A percentile compares a stretch with the other conserved stretches of the same genome.
Evolutionary conservation across 768 basidiomycete species (phyloP).

Genomic region (Leccinum uliginosum): DNA sequence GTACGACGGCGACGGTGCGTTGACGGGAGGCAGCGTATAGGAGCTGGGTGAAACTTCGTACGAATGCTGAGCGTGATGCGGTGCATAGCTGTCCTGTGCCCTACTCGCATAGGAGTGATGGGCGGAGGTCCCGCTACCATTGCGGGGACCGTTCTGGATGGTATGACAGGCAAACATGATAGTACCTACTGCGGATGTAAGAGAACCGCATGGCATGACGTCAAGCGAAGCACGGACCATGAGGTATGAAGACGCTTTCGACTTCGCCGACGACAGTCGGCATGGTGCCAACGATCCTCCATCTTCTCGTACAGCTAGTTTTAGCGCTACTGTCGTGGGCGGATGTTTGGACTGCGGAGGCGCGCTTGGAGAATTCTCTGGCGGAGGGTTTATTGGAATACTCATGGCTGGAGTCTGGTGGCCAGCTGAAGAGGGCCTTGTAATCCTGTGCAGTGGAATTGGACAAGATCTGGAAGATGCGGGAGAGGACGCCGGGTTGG

Average conservation of each 20-base stretch:
- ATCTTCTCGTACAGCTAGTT: slow-evolving; percentile 83
- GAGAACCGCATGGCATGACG: slow-evolving; percentile 33
- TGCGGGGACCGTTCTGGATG: slow-evolving; percentile 26
- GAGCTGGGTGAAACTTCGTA: slow-evolving; percentile 27
- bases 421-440: slow-evolving; percentile 69
- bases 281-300: slow-evolving; percentile 68
- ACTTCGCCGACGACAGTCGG: slow-evolving; percentile 59
- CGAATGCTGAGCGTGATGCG: slow-evolving; percentile 22
- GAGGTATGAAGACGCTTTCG: slow-evolving; percentile 87
- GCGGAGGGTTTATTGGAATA: slow-evolving; percentile 39
- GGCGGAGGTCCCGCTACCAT: slow-evolving; percentile 13
- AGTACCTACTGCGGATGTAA: slow-evolving; percentile 24
- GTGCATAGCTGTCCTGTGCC: slow-evolving; percentile 24
- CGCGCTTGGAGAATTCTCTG: slow-evolving; percentile 52
- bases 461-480: slow-evolving; percentile 77
- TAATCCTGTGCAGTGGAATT: slow-evolving; percentile 48
- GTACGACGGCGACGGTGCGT: slow-evolving; percentile 25
- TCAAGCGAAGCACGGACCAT: slow-evolving; percentile 55
- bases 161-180: slow-evolving; percentile 40
- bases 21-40: slow-evolving; percentile 32
- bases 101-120: slow-evolving; percentile 21
- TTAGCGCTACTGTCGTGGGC: slow-evolving; percentile 64
- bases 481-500: slow-evolving; percentile 45
- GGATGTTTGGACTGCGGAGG: slow-evolving; percentile 56
- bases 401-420: slow-evolving; percentile 50